phyloP scores from a whole-genome alignment of 2,329 filamentous ascomycete genomes.

The Fusarium camptoceras region DNA sequence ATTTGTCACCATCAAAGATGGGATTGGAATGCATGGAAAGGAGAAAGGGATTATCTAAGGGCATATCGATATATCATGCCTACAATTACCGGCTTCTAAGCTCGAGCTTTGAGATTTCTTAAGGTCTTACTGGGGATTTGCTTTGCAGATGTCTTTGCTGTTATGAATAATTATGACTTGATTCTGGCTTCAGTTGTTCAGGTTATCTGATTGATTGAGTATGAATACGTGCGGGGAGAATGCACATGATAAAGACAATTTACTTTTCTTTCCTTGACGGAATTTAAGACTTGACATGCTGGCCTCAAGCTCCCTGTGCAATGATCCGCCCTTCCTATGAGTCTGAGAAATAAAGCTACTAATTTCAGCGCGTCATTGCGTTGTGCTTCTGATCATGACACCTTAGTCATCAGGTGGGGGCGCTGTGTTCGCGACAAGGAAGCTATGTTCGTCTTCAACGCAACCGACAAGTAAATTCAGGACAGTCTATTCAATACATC shows the following conservation, averaged over 20 bases:
- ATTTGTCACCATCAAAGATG: slow-evolving; percentile 20
- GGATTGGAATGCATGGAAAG: slow-evolving; percentile 33
- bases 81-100: slow-evolving; percentile 5
- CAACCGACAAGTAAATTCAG: slow-evolving; percentile 9
- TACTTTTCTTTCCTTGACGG: neutral
- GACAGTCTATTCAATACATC: neutral
- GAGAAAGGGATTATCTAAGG: slow-evolving; percentile 27
- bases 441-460: slow-evolving; percentile 8
- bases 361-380: neutral
- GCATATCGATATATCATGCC: slow-evolving; percentile 6
- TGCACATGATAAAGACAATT: slow-evolving; percentile 5
- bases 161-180: slow-evolving; percentile 39
- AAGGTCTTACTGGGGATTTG: slow-evolving; percentile 7
- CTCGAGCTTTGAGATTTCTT: slow-evolving; percentile 13
- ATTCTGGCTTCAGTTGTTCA: slow-evolving; percentile 19
- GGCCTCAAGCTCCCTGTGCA: too few relatives aligned
- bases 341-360: too few relatives aligned
- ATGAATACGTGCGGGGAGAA: neutral
- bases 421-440: slow-evolving; percentile 20
- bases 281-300: neutral
- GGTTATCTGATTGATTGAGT: neutral
- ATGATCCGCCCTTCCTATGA: too few relatives aligned
- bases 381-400: neutral
- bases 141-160: slow-evolving; percentile 15
- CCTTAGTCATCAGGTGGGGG: slow-evolving; percentile 37